Evolutionary conservation across 108 stramenopile species (phyloP), one percentile per base, ranked within the genome.

Genomic region (Heterococcus sp.): DNA sequence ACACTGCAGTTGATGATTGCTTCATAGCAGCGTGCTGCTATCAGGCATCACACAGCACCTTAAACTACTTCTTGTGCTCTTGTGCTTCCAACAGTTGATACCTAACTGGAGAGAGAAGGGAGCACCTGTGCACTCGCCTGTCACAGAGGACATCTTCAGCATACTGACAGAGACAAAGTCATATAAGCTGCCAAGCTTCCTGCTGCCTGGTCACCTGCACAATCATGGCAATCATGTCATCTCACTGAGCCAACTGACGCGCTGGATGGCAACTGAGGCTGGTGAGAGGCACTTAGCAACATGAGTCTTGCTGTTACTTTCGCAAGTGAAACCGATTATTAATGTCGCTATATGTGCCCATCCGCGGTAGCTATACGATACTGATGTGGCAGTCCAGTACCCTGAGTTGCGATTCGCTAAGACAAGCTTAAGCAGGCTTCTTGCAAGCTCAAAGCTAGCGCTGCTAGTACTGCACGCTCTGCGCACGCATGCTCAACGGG

Each of bases 161-260:
- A 80, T 98, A 27, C 91, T 92, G 35, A 80, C 74, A 21, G 93
- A 69, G 33, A 37, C 37, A 14, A 31, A 71, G 14, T 33, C 74
- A 2, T 37, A 65, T 66, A 67, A 38, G 30, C 38, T 87, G 8
- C 86, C 86, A 14, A 73, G 78, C 32, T 68, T 66, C n/a, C 26
- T 85, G 38, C 69, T 84, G 35, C 83, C 83, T 73, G 65, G 73
- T 94, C 3, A 78, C 28, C 91, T 94, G 88, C 90, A 96, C 90
- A 99, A 99, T 83, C 76, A 97, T 77, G 97, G 97, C 8, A 99
- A 99, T 89, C 98, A 94, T 82, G 91, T 99, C 36, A 91, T 98
- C 38, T 89, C 87, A 76, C 85, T 99, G 37, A 85, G 89, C 32
- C 95, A 98, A 85, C 76, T 99, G 33, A 89, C 88, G 73, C 91